Base-by-base conservation (phyloP, 2,329 filamentous ascomycete species). In the Pyrenochaeta sp. region DNA sequence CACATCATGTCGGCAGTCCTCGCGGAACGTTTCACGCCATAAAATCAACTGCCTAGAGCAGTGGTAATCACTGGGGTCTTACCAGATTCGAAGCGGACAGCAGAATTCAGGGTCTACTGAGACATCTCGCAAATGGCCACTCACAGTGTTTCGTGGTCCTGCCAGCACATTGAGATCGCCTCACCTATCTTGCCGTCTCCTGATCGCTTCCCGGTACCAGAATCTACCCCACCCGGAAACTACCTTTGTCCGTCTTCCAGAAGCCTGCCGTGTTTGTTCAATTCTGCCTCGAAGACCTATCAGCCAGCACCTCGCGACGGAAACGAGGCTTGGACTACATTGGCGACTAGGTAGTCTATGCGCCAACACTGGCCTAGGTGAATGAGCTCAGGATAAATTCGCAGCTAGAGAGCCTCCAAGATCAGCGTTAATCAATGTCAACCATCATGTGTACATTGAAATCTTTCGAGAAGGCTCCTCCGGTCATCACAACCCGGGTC, bases 351-450 rank as follows among this genome's bases (percentile, higher is more conserved):
- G 35, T 42, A 30, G 26, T 26, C 35, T 36, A 36, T 43, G 46
- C 45, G 53, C 29, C 32, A 18, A 24, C 20, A 7, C 35, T 31
- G 38, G 38, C 32, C 34, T n/a, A 39, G 55, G 44, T 57, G 53
- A 48, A 50, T 29, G 41, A 29, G 23, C 34, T 50, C 41, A 56
- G 58, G 55, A 32, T 65, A 58, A 60, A 59, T 60, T 42, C 51
- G 53, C 35, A 39, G 41, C 39, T 40, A 44, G 43, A 55, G 55
- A 53, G 46, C 49, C 48, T 60, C 57, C 48, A 48, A 57, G 53
- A 48, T 58, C 47, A 21, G n/a, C 48, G 20, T 48, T 47, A 58
- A 64, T 66, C 46, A 58, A 53, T 15, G 23, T 28, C 24, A 36
- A 36, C 36, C 36, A 55, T 61, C 60, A 59, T 54, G 49, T 57